Base-by-base conservation (phyloP, 768 basidiomycete species). In the Naganishia vaughanmartiniae region DNA sequence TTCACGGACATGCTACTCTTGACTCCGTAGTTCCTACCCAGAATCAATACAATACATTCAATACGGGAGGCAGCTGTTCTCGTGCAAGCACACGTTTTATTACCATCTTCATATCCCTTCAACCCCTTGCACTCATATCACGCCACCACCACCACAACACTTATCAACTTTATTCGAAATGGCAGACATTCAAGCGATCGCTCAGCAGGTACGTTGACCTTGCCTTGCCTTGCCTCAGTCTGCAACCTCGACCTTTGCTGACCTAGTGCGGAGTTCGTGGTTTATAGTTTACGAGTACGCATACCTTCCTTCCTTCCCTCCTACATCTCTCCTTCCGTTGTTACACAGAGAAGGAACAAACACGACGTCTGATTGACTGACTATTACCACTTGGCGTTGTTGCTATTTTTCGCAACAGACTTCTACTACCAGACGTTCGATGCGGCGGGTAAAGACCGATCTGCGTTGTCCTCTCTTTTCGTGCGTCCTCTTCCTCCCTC, bases 341-440 rank as follows among this genome's bases (percentile, higher is more conserved):
- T 12, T 19, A 17, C 36, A 36, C 24, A 36, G 5, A 12, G 19
- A 6, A n/a, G 12, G 15, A 21, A 28, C 28, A 31, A 57, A 10
- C 42, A 45, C n/a, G n/a, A n/a, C n/a, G n/a, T n/a, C n/a, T n/a
- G n/a, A n/a, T n/a, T 34, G 39, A 56, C 57, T 33, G 58, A 48
- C 11, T 21, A 11, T 57, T 60, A 14, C 54, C 30, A 34, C n/a
- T 14, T 21, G n/a, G n/a, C n/a, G n/a, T n/a, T n/a, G n/a, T n/a
- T n/a, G n/a, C 65, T 58, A 56, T 71, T 34, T 54, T 31, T 15
- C 70, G 77, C 76, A 79, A 85, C 86, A 72, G 83, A 87, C 34
- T 95, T 85, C 83, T 97, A 96, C 86, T 97, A 96, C 83, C 2
- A 72, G 0, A 87, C 86, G 0, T 95, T 97, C 77, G 89, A 92